Evolutionary conservation across 192 early-diverging fungal genomes (phyloP).

Genomic region (Bifiguratus adelaidae): DNA sequence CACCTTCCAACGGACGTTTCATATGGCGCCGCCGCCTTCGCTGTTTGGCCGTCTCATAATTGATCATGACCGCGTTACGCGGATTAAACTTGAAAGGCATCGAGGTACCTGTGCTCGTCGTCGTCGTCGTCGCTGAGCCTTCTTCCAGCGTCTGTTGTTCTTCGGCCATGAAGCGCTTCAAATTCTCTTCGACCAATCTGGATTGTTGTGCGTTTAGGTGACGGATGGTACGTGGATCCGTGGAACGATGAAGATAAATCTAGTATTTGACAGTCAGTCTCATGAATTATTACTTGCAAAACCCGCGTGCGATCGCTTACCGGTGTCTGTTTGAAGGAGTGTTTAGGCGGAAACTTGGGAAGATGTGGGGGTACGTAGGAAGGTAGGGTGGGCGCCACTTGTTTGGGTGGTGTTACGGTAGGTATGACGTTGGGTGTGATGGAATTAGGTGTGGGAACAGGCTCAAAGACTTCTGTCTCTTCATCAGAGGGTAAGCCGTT

Average conservation of each 20-base stretch:
- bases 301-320: conserved; percentile 15
- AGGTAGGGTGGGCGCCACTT: conserved; percentile 8
- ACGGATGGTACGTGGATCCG: conserved; percentile 34
- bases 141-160: conserved; percentile 12
- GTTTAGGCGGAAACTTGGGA: conserved; percentile 38
- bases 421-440: too few relatives aligned
- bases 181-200: conserved; percentile 38
- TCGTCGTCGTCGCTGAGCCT: not conserved
- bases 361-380: conserved; percentile 36
- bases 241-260: conserved; percentile 39
- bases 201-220: conserved; percentile 42
- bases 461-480: conserved; percentile 14
- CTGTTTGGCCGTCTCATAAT: conserved; percentile 7
- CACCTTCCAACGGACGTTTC: too few relatives aligned
- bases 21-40: conserved; percentile 3
- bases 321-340: conserved; percentile 44
- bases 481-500: conserved; percentile 18
- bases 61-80: not conserved
- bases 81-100: not conserved
- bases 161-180: conserved; percentile 31
- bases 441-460: too few relatives aligned
- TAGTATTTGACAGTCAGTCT: conserved; percentile 3
- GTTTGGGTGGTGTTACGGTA: conserved; percentile 6
- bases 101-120: not conserved
- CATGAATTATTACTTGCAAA: not conserved